Percentiles rank a stretch among this genome's conserved stretches.
These are phyloP conservation scores for Nannizziopsis barbatae DNA, from an alignment of 2,329 filamentous ascomycete genomes.

Conservation along the genomic window DNA sequence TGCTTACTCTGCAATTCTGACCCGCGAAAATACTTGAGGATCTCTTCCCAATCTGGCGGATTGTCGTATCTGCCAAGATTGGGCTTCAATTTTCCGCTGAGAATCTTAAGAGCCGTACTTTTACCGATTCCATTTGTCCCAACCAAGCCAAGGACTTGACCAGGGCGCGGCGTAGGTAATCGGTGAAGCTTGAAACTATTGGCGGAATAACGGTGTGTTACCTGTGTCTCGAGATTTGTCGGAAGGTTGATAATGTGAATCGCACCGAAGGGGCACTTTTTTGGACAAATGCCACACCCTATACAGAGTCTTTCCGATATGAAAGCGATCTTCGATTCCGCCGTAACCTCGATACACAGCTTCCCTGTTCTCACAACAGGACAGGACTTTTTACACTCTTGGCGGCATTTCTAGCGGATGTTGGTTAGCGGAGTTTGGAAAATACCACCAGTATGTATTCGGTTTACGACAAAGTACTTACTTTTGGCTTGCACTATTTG, in stretches of 20 bases:
- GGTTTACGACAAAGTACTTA: conserved; percentile 30
- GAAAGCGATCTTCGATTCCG: conserved; percentile 88
- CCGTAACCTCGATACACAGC: conserved; percentile 86
- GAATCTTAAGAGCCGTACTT: conserved; percentile 98
- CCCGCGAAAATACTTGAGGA: conserved; percentile 94
- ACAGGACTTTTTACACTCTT: conserved; percentile 98
- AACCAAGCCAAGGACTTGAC: conserved; percentile 89
- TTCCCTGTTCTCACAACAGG: conserved; percentile 95
- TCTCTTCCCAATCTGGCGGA: conserved; percentile 97
- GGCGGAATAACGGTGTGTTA: conserved; percentile 96
- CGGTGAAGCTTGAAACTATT: conserved; percentile 99
- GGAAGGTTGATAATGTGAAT: conserved; percentile 99
- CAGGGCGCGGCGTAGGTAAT: conserved; percentile 86
- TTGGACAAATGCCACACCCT: conserved; percentile 98
- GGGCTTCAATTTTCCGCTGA: conserved; percentile 96
- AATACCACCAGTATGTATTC: not conserved
- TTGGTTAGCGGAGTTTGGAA: not conserved
- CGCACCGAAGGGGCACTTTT: conserved; percentile 96
- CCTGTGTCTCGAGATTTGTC: conserved; percentile 95
- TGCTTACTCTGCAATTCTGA: conserved; percentile 86
- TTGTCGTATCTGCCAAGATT: conserved; percentile 93
- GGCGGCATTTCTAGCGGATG: conserved; percentile 73
- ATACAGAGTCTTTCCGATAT: conserved; percentile 94
- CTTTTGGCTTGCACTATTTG: conserved; percentile 74
- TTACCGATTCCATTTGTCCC: conserved; percentile 99